Evolutionary conservation across 1,139 yeast genomes (phyloP).

Genomic region (Pneumocystis carinii): DNA sequence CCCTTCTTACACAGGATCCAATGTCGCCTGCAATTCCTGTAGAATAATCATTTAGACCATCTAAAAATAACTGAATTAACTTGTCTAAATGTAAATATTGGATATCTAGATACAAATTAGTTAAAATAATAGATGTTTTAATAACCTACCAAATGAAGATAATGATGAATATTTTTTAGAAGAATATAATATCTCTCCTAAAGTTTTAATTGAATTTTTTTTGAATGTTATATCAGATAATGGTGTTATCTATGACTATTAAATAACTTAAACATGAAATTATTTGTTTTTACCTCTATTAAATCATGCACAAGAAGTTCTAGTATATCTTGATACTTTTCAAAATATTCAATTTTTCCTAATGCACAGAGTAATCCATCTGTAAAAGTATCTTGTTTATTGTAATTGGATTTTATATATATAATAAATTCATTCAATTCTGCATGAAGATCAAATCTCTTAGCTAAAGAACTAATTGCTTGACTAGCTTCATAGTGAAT

Average conservation of each 20-base stretch:
- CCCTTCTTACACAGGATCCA: constrained; percentile 54
- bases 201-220: background rate
- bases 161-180: background rate
- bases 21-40: constrained; percentile 29
- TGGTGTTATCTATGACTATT: background rate
- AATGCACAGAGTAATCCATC: background rate
- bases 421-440: background rate
- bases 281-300: background rate
- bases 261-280: background rate
- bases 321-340: background rate
- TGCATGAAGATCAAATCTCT: background rate
- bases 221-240: background rate
- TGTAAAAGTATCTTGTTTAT: background rate
- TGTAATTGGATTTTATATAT: background rate
- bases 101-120: background rate
- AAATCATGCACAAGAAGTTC: background rate
- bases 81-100: background rate
- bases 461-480: background rate
- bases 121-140: background rate
- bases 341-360: background rate
- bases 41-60: constrained; percentile 24
- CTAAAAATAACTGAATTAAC: constrained; percentile 11
- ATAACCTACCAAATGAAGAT: background rate
- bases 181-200: background rate
- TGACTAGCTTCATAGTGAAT: background rate